phyloP scores from a whole-genome alignment of 805 yeast genomes.

The Schwanniomyces pseudopolymorphus region DNA sequence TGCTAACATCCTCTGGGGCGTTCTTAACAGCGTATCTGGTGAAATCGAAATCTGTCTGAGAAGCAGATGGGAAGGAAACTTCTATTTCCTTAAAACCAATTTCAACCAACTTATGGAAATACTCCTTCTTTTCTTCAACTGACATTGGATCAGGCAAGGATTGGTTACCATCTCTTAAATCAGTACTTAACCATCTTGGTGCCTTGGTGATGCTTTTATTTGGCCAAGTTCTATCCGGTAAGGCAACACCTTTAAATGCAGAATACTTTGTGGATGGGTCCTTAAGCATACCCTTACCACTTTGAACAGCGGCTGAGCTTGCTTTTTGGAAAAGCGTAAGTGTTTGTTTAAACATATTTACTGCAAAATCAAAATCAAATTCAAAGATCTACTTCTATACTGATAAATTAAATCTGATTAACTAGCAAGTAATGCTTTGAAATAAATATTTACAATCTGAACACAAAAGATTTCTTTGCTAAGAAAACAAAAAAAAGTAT shows the following conservation, averaged over 20 bases:
- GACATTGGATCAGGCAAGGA: conserved; percentile 83
- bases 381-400: neutral
- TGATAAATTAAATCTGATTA: neutral
- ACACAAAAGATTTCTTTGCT: neutral
- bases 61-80: conserved; percentile 78
- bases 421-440: neutral
- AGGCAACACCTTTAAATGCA: conserved; percentile 52
- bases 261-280: conserved; percentile 68
- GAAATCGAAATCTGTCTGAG: conserved; percentile 80
- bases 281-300: conserved; percentile 49
- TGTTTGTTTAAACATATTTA: conserved; percentile 25
- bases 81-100: conserved; percentile 81
- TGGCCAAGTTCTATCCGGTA: conserved; percentile 74
- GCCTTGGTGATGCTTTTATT: conserved; percentile 62
- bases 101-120: conserved; percentile 69
- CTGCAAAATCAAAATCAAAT: neutral
- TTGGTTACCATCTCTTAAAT: conserved; percentile 79
- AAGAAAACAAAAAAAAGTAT: neutral
- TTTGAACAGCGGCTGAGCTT: conserved; percentile 17
- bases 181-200: conserved; percentile 81
- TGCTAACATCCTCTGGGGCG: conserved; percentile 72
- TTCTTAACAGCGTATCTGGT: conserved; percentile 76
- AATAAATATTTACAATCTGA: neutral
- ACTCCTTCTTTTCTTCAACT: conserved; percentile 68
- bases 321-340: conserved; percentile 24